These are phyloP conservation scores for Sporothrix mexicana DNA, from an alignment of 2,329 filamentous ascomycete genomes.

Conservation along the genomic window DNA sequence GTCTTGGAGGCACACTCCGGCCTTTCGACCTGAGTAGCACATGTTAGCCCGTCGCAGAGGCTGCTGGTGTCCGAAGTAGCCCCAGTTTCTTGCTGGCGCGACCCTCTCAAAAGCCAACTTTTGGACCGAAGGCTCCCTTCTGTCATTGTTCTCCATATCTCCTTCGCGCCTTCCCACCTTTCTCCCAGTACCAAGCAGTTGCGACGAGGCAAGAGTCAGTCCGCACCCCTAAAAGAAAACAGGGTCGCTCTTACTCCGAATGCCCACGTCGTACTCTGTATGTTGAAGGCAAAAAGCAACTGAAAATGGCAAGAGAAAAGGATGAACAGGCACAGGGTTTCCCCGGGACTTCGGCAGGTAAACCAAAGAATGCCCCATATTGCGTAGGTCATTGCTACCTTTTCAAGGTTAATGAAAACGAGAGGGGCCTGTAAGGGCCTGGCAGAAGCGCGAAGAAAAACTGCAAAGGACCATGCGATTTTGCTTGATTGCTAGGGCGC, in stretches of 20 bases:
- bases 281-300: background rate
- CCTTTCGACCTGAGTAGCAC: background rate
- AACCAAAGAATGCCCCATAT: background rate
- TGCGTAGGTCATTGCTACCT: background rate
- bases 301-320: background rate
- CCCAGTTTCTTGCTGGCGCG: background rate
- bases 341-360: conserved; percentile 17
- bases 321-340: conserved; percentile 2
- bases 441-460: background rate
- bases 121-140: background rate
- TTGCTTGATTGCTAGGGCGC: background rate
- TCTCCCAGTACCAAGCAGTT: background rate
- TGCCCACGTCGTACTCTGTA: background rate
- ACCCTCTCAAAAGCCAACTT: conserved; percentile 2
- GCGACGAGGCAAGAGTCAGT: background rate
- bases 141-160: background rate
- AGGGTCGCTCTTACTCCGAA: conserved; percentile 6
- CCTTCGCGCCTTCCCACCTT: background rate
- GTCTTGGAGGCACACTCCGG: background rate
- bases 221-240: background rate
- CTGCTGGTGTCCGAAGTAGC: background rate
- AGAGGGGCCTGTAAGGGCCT: background rate
- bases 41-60: background rate
- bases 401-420: background rate
- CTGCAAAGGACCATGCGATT: background rate